A percentile compares a stretch with the other conserved stretches of the same genome.
Evolutionary conservation across 169 alveolate genomes (phyloP).

Genomic region (Cryptosporidium xiaoi): DNA sequence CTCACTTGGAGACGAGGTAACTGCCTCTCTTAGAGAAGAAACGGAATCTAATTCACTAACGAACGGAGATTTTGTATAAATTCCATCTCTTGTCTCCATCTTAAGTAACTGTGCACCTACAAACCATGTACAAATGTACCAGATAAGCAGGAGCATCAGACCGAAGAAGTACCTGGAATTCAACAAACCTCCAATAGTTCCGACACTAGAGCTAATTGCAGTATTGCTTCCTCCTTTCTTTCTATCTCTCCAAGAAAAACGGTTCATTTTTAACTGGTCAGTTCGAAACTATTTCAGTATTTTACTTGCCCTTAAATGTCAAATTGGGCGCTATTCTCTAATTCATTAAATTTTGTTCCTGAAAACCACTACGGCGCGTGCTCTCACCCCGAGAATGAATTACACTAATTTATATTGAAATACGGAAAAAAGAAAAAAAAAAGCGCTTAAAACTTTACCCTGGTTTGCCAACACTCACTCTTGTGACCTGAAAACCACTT

Average conservation of each 20-base stretch:
- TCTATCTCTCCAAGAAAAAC: slow-evolving; percentile 36
- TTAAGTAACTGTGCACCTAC: slow-evolving; percentile 70
- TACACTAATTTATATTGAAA: too few relatives aligned
- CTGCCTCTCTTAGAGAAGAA: slow-evolving; percentile 19
- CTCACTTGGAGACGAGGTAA: background rate
- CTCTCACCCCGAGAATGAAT: too few relatives aligned
- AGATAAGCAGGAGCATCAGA: slow-evolving; percentile 9
- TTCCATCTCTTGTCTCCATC: slow-evolving; percentile 51
- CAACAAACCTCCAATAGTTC: slow-evolving; percentile 2
- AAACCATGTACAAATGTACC: slow-evolving; percentile 72
- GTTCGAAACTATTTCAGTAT: background rate
- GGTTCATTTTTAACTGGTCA: slow-evolving; percentile 22
- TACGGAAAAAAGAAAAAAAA: too few relatives aligned
- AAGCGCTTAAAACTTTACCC: too few relatives aligned
- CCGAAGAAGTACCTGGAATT: slow-evolving; percentile 43
- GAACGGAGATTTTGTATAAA: slow-evolving; percentile 31
- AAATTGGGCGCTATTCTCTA: too few relatives aligned
- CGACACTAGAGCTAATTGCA: background rate
- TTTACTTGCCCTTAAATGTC: too few relatives aligned
- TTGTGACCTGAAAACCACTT: too few relatives aligned
- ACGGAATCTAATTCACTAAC: slow-evolving; percentile 41
- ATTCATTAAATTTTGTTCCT: too few relatives aligned
- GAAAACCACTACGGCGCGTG: too few relatives aligned
- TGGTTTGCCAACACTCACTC: too few relatives aligned
- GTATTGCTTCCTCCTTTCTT: background rate